Percentiles rank a stretch among this genome's conserved stretches.
Evolutionary conservation across 495 filamentous ascomycete genomes (phyloP).

Genomic region (Aspergillus baeticus): DNA sequence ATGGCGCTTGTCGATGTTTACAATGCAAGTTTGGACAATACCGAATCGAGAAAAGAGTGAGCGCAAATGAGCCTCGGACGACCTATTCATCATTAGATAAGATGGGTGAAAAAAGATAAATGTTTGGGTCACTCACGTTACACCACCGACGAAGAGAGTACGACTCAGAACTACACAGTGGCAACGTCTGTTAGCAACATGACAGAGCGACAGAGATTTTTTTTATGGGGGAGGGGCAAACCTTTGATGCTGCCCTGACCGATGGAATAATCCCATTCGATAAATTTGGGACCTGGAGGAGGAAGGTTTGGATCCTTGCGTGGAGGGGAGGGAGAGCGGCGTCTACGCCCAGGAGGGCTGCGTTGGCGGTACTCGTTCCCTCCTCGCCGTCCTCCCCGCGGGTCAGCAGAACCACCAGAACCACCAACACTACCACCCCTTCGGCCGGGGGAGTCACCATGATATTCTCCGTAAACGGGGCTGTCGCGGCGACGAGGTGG

Average conservation of each 20-base stretch:
- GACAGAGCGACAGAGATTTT: too few relatives aligned
- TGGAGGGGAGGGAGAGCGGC: slow-evolving; percentile 58
- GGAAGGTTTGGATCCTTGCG: slow-evolving; percentile 51
- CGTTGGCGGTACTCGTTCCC: slow-evolving; percentile 78
- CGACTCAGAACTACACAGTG: slow-evolving; percentile 71
- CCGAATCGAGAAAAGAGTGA: slow-evolving; percentile 76
- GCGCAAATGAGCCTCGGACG: slow-evolving; percentile 77
- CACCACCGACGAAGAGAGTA: slow-evolving; percentile 94
- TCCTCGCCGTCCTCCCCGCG: slow-evolving; percentile 54
- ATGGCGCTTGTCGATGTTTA: slow-evolving; percentile 95
- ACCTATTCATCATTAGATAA: slow-evolving; percentile 42
- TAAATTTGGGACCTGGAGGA: slow-evolving; percentile 67
- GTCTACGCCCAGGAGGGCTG: slow-evolving; percentile 65
- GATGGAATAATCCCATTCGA: slow-evolving; percentile 76
- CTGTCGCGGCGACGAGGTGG: slow-evolving; percentile 64
- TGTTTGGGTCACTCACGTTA: slow-evolving; percentile 66
- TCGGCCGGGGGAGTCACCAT: slow-evolving; percentile 58
- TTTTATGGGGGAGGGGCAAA: slow-evolving; percentile 39
- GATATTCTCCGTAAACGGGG: slow-evolving; percentile 69
- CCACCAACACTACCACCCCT: too few relatives aligned
- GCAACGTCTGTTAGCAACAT: too few relatives aligned
- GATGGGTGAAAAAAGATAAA: not conserved
- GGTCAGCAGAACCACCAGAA: slow-evolving; percentile 50
- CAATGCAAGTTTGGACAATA: slow-evolving; percentile 92
- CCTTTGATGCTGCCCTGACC: slow-evolving; percentile 77